Percentiles rank a stretch among this genome's conserved stretches.
Conservation (phyloP, 768 basidiomycete genomes). For the Psilocybe sp. region DNA sequence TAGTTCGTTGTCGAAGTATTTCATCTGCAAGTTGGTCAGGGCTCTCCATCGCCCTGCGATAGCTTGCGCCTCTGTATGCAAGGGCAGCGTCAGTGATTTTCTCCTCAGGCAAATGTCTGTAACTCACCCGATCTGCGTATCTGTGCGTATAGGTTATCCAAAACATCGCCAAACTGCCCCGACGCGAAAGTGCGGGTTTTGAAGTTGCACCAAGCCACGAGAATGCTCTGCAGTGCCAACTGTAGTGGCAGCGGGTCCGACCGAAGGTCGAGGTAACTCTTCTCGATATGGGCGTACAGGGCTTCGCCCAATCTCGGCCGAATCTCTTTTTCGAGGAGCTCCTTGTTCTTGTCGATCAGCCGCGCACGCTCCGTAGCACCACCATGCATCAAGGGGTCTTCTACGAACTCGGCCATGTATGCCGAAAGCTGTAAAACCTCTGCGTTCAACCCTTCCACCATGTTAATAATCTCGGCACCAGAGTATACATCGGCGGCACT, state of each 20-base stretch:
- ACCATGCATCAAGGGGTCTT: constrained; percentile 7
- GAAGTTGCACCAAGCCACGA: constrained; percentile 8
- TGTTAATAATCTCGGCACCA: constrained; percentile 38
- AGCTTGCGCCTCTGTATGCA: constrained; percentile 36
- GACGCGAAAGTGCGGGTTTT: not conserved
- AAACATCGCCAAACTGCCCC: not conserved
- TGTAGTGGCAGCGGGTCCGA: constrained; percentile 19
- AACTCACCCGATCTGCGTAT: constrained; percentile 23
- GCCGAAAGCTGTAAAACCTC: constrained; percentile 48
- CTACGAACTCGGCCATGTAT: constrained; percentile 35
- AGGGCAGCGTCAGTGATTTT: not conserved
- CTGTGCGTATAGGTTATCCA: constrained; percentile 6
- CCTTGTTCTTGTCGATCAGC: not conserved
- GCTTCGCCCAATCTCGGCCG: constrained; percentile 9
- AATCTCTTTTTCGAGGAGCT: not conserved
- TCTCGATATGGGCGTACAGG: constrained; percentile 13
- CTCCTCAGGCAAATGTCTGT: not conserved
- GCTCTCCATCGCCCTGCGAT: constrained; percentile 53
- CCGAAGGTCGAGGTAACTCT: constrained; percentile 9
- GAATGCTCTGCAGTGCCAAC: constrained; percentile 16
- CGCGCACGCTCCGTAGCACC: not conserved
- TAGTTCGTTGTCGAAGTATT: constrained; percentile 4
- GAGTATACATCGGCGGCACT: constrained; percentile 41
- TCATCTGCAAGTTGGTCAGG: constrained; percentile 29
- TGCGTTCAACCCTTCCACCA: constrained; percentile 39